Base-by-base conservation (phyloP, 176 grass and related monocot species). In the Tillandsia leiboldiana region DNA sequence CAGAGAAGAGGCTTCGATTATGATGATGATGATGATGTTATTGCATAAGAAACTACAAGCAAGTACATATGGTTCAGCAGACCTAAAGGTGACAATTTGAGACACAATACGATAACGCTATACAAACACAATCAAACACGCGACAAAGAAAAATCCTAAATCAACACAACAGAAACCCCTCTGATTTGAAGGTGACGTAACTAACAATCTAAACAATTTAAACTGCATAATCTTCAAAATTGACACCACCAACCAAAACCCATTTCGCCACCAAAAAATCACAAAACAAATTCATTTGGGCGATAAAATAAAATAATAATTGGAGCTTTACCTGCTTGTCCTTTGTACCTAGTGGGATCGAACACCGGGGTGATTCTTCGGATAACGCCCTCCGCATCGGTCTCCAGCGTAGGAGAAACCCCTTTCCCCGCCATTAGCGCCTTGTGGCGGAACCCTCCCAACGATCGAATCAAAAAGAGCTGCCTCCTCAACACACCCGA, bases 361-460 rank as follows among this genome's bases (percentile, higher is more conserved):
- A 97, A 83, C 29, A 80, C 70, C 26, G 93, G 93, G 11, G 89
- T 90, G 73, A 97, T 90, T 48, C 70, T 87, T 12, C 81, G 83
- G 33, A 90, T 69, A 66, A 90, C 82, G 23, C 81, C 86, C 74
- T 83, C 89, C 12, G 93, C 81, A 74, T 92, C 86, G 10, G 93
- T 86, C 77, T 97, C 92, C 68, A 78, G 75, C 8, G 61, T 47
- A 27, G 63, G 47, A 23, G 47, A 13, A 0, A 56, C 62, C 6
- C 82, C 61, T 24, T 59, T 64, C 27, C 53, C 66, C 6, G 51
- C 61, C 12, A 63, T 64, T 53, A 75, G 33, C 33, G 33, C 33
- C 33, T 42, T 42, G 33, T 42, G 33, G 33, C 33, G 33, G 33
- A 42, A 42, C 33, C 33, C 33, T 42, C 33, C 8, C 50, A 75